Conservation (phyloP, 768 basidiomycete genomes). For the Xanthoconium stramineum region DNA sequence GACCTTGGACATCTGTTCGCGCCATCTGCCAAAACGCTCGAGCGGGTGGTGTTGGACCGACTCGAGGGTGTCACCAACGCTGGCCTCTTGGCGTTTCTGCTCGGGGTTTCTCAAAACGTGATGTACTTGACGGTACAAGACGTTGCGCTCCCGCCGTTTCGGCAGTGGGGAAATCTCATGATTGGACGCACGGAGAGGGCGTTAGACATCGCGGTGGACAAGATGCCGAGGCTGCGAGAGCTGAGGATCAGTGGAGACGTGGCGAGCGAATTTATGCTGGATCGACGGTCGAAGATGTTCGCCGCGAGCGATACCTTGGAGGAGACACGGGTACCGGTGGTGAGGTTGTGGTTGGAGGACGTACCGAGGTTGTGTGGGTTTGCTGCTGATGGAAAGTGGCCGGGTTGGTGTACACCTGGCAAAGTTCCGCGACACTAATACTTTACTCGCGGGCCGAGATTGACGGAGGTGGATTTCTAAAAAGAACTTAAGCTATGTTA, state of each 20-base stretch:
- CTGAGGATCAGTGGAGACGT: constrained; percentile 21
- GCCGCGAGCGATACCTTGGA: neutral
- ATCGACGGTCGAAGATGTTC: constrained; percentile 20
- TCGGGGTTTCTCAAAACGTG: constrained; percentile 11
- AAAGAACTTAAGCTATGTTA: neutral
- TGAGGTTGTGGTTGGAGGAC: constrained; percentile 18
- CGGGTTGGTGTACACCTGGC: constrained; percentile 19
- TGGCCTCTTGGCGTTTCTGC: constrained; percentile 15
- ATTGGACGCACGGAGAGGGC: constrained; percentile 20
- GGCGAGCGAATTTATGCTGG: constrained; percentile 25
- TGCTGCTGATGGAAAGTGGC: constrained; percentile 19
- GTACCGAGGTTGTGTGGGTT: constrained; percentile 23
- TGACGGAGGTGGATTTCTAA: neutral
- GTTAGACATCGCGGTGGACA: constrained; percentile 17
- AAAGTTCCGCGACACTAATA: neutral
- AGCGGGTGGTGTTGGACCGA: constrained; percentile 15
- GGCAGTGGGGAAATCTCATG: constrained; percentile 16
- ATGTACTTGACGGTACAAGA: constrained; percentile 14
- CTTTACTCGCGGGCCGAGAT: neutral
- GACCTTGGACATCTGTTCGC: constrained; percentile 16
- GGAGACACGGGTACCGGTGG: constrained; percentile 7
- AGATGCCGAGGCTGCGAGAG: constrained; percentile 16
- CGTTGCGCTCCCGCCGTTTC: constrained; percentile 17
- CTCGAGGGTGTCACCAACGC: constrained; percentile 20
- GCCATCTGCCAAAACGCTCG: constrained; percentile 14